These are phyloP conservation scores for Choiromyces venosus DNA, from an alignment of 495 filamentous ascomycete species.

Conservation along the genomic window DNA sequence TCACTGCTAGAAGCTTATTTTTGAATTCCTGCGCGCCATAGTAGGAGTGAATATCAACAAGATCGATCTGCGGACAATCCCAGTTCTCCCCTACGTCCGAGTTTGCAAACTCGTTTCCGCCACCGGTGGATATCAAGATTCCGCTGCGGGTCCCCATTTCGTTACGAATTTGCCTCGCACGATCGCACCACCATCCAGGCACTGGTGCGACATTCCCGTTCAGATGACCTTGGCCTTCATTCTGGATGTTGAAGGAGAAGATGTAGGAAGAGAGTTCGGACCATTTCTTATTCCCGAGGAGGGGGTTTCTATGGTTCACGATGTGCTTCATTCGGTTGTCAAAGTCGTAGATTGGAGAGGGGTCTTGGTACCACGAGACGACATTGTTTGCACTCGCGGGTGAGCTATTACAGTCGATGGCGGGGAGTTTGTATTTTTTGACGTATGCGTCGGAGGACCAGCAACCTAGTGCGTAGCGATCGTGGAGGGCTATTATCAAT, in stretches of 20 bases:
- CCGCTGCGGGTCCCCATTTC: constrained; percentile 10
- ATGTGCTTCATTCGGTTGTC: constrained; percentile 11
- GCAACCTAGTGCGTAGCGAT: constrained; percentile 13
- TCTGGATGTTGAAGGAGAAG: constrained; percentile 15
- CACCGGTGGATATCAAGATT: constrained; percentile 12
- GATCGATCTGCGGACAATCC: constrained; percentile 3
- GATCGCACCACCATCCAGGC: constrained; percentile 12
- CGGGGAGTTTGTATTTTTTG: constrained; percentile 4
- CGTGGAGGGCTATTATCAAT: constrained; percentile 10
- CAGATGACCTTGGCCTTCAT: constrained; percentile 16
- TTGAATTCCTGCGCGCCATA: neutral
- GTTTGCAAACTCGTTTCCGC: constrained; percentile 15
- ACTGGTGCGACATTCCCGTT: constrained; percentile 6
- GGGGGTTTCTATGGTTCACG: constrained; percentile 3
- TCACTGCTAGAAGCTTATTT: neutral
- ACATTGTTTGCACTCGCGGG: constrained; percentile 8
- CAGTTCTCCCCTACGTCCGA: constrained; percentile 8
- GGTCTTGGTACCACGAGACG: constrained; percentile 9
- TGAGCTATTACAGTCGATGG: neutral
- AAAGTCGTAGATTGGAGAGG: constrained; percentile 8
- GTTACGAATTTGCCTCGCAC: constrained; percentile 6
- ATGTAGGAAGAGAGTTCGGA: constrained; percentile 10
- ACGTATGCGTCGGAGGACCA: constrained; percentile 17
- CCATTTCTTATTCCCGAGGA: constrained; percentile 7
- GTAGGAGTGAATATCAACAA: constrained; percentile 11